Base-by-base conservation (phyloP, 108 stramenopile genomes). In the Poteriospumella lacustris region DNA sequence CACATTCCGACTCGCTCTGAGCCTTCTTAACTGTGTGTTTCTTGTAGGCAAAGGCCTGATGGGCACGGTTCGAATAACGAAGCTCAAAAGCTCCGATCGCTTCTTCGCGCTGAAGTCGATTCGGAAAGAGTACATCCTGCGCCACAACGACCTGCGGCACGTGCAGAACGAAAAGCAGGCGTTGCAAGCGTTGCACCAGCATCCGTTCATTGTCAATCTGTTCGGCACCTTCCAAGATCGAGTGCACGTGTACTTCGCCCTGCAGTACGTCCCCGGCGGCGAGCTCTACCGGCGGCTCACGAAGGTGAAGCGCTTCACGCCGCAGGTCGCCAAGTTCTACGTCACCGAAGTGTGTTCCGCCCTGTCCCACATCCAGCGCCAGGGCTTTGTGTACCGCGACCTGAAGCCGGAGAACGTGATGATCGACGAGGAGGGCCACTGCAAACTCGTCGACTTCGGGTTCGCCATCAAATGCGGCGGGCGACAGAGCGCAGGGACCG, bases 401-500 rank as follows among this genome's bases (percentile, higher is more conserved):
- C 76, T 80, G 26, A 80, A 80, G 43, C 80, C 80, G 24, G 80
- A 80, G 78, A 82, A 82, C 70, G 12, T 82, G 1, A 26, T 82
- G 12, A 67, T 82, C 64, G 78, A 77, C 78, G 78, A 31, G 19
- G 33, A 43, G 12, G 82, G 82, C n/a, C 69, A 82, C 60, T 33
- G 43, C 0, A 79, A 79, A 43, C 33, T 82, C 24, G 41, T 40
- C 58, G 82, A 82, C 43, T 79, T 82, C 40, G 82, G 82, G 1
- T 73, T 73, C 41, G 28, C 70, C 33, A 52, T 58, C 12, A 40
- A 44, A 38, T 70, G 69, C 24, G 72, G 41, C 33, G n/a, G n/a
- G n/a, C n/a, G n/a, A n/a, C n/a, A n/a, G n/a, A n/a, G n/a, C n/a
- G 29, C 60, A 3, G 24, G 5, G 15, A 43, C 68, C 15, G 52